phyloP scores from a whole-genome alignment of 75 land plant species.

The Pseudotsuga menziesii region DNA sequence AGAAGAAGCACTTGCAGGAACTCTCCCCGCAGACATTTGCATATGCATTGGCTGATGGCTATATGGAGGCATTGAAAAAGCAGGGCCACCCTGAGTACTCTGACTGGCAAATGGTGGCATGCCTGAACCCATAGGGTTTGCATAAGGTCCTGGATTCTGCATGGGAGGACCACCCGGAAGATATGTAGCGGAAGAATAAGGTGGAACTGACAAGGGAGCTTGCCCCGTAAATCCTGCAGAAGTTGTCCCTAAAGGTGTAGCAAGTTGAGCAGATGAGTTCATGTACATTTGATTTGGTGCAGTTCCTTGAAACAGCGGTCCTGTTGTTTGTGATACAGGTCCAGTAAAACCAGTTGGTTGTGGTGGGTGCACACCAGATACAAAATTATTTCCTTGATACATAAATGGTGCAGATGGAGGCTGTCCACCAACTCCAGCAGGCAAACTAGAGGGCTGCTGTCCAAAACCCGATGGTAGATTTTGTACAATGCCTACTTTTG shows the following conservation, averaged over 20 bases:
- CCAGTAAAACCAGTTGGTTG: background rate
- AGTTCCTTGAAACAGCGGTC: background rate
- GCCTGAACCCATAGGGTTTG: background rate
- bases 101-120: background rate
- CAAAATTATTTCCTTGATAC: slow-evolving; percentile 4
- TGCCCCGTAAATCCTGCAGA: background rate
- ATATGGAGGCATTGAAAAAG: background rate
- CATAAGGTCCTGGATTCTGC: background rate
- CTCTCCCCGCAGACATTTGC: background rate
- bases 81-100: background rate
- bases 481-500: no score
- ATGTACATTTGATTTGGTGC: slow-evolving; percentile 2
- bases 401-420: background rate
- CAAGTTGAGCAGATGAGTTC: background rate
- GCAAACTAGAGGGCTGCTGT: slow-evolving; percentile 8
- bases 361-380: background rate
- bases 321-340: background rate
- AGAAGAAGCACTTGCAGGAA: background rate
- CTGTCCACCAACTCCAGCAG: slow-evolving; percentile 4
- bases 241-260: background rate
- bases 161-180: background rate
- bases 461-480: slow-evolving; percentile 20
- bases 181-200: background rate
- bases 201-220: background rate
- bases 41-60: background rate